Evolutionary conservation across 2,329 filamentous ascomycete species (phyloP).

Genomic region (Cercospora citrullina): DNA sequence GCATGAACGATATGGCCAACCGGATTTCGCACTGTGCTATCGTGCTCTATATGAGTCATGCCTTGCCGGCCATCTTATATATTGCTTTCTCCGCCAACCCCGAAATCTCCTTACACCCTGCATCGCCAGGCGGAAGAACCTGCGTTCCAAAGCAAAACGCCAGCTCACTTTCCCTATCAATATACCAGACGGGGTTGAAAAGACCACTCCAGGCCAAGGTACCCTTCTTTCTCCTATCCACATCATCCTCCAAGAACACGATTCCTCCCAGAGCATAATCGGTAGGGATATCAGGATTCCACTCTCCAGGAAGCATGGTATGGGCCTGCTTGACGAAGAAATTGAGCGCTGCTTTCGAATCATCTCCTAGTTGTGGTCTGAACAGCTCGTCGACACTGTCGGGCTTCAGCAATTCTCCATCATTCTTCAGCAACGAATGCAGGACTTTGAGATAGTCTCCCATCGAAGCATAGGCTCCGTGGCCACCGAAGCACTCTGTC

Average conservation of each 20-base stretch:
- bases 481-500: conserved; percentile 40
- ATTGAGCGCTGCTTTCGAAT: conserved; percentile 31
- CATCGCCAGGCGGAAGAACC: conserved; percentile 47
- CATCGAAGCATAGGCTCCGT: conserved; percentile 38
- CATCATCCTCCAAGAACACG: conserved; percentile 43
- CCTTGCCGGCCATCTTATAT: conserved; percentile 43
- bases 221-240: conserved; percentile 42
- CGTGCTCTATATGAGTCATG: background rate
- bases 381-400: conserved; percentile 51
- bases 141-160: conserved; percentile 48
- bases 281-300: conserved; percentile 31
- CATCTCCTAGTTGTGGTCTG: conserved; percentile 45
- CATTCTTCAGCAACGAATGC: conserved; percentile 51
- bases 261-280: conserved; percentile 48
- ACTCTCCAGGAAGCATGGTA: conserved; percentile 40
- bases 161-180: conserved; percentile 44
- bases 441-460: conserved; percentile 50
- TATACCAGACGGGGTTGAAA: conserved; percentile 50
- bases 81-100: conserved; percentile 44
- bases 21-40: background rate
- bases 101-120: conserved; percentile 39
- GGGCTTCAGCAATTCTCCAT: conserved; percentile 50
- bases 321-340: conserved; percentile 36
- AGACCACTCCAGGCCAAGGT: conserved; percentile 50
- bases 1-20: background rate